A percentile compares a stretch with the other conserved stretches of the same genome.
These are phyloP conservation scores for Daldinia caldariorum DNA, from an alignment of 495 filamentous ascomycete species.

Conservation along the genomic window DNA sequence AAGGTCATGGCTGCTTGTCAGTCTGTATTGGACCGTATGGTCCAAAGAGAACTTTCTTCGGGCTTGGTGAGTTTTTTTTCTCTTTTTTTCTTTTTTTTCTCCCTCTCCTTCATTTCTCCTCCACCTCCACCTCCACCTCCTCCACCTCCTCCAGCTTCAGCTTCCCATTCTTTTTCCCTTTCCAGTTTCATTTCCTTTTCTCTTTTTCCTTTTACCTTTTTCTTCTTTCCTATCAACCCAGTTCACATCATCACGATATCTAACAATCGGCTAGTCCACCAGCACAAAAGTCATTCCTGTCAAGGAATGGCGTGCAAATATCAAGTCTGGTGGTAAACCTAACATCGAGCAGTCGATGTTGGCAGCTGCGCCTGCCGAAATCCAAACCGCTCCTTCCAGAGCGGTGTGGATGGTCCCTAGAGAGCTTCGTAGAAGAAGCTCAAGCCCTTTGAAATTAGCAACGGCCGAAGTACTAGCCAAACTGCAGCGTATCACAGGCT, in stretches of 20 bases:
- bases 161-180: too few relatives aligned
- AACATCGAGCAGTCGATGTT: neutral
- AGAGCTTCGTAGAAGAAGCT: conserved; percentile 5
- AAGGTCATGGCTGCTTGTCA: conserved; percentile 38
- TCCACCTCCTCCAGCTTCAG: too few relatives aligned
- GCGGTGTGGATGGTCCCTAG: conserved; percentile 34
- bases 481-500: conserved; percentile 43
- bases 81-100: neutral
- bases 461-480: conserved; percentile 24
- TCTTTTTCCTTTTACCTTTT: neutral
- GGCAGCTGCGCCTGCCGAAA: conserved; percentile 26
- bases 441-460: conserved; percentile 31
- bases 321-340: neutral
- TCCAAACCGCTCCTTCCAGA: conserved; percentile 6
- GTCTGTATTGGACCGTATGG: conserved; percentile 34
- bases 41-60: conserved; percentile 21
- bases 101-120: too few relatives aligned
- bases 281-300: conserved; percentile 3
- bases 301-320: neutral
- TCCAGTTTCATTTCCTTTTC: neutral
- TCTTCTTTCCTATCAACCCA: neutral
- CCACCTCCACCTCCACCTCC: too few relatives aligned
- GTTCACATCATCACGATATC: neutral
- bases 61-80: conserved; percentile 37
- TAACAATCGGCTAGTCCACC: conserved; percentile 19